Evolutionary conservation across 129 eudicot genomes (phyloP).

Genomic region (Erigeron canadensis): DNA sequence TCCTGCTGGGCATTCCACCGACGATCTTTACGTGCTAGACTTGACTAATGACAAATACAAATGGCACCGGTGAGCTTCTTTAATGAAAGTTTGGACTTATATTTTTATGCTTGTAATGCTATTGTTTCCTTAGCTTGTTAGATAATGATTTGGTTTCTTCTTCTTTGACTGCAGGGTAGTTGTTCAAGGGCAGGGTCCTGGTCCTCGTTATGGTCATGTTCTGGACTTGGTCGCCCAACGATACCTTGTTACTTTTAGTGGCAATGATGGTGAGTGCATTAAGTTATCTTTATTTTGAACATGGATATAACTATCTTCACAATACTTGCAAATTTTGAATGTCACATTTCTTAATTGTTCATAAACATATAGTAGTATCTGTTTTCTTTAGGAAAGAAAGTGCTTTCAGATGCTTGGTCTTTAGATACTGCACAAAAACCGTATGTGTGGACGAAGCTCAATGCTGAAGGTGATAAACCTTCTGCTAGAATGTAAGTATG

Average conservation of each 20-base stretch:
- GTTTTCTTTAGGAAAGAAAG: conserved; percentile 76
- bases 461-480: conserved; percentile 90
- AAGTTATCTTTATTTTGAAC: too few relatives aligned
- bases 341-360: background rate
- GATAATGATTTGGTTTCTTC: conserved; percentile 15
- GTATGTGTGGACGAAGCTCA: conserved; percentile 81
- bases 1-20: conserved; percentile 97
- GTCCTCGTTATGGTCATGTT: conserved; percentile 94
- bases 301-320: background rate
- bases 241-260: conserved; percentile 84
- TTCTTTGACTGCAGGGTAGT: conserved; percentile 58
- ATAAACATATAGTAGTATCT: conserved; percentile 15
- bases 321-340: background rate
- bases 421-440: conserved; percentile 98
- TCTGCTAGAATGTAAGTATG: conserved; percentile 92
- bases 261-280: conserved; percentile 80
- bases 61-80: conserved; percentile 78
- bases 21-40: conserved; percentile 93
- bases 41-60: conserved; percentile 83
- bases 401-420: conserved; percentile 88
- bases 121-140: background rate
- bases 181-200: conserved; percentile 97
- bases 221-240: conserved; percentile 95
- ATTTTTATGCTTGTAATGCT: background rate
- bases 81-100: background rate